A percentile compares a stretch with the other conserved stretches of the same genome.
phyloP scores from a whole-genome alignment of 345 rosid genomes.

The Rubroshorea leprosula region DNA sequence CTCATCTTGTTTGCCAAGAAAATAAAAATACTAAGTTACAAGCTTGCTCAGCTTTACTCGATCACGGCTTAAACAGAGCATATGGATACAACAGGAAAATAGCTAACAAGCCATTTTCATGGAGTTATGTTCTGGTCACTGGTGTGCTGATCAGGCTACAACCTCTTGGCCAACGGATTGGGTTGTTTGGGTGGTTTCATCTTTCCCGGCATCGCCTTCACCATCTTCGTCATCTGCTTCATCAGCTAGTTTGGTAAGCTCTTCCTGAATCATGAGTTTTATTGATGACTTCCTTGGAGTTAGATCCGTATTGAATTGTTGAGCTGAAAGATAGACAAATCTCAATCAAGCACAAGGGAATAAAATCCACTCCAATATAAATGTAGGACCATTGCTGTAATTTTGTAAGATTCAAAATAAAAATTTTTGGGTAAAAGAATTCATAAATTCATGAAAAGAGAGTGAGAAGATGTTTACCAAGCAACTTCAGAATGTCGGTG shows the following conservation, averaged over 20 bases:
- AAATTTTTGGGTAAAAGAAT: not conserved
- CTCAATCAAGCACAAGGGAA: conserved; percentile 5
- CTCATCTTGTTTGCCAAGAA: not conserved
- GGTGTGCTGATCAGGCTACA: conserved; percentile 29
- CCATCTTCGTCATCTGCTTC: conserved; percentile 65
- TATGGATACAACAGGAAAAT: conserved; percentile 11
- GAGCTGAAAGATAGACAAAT: conserved; percentile 37
- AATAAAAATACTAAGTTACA: conserved; percentile 14
- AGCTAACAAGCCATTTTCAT: conserved; percentile 16
- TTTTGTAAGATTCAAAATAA: too few relatives aligned
- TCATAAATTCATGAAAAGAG: not conserved
- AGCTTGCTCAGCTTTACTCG: conserved; percentile 14
- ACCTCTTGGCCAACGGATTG: conserved; percentile 38
- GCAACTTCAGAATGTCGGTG: conserved; percentile 75
- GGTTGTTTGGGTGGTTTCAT: conserved; percentile 14
- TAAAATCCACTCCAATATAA: not conserved
- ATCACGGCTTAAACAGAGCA: conserved; percentile 17
- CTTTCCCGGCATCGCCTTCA: conserved; percentile 45
- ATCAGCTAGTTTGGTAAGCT: conserved; percentile 83
- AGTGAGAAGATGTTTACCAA: conserved; percentile 47
- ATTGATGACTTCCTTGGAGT: conserved; percentile 58
- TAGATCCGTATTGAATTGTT: conserved; percentile 39
- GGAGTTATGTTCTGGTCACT: conserved; percentile 12
- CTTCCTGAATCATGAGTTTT: conserved; percentile 80
- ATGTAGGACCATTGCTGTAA: not conserved